Evolutionary conservation across 192 early-diverging fungal species (phyloP).

Genomic region (Coemansia reversa): DNA sequence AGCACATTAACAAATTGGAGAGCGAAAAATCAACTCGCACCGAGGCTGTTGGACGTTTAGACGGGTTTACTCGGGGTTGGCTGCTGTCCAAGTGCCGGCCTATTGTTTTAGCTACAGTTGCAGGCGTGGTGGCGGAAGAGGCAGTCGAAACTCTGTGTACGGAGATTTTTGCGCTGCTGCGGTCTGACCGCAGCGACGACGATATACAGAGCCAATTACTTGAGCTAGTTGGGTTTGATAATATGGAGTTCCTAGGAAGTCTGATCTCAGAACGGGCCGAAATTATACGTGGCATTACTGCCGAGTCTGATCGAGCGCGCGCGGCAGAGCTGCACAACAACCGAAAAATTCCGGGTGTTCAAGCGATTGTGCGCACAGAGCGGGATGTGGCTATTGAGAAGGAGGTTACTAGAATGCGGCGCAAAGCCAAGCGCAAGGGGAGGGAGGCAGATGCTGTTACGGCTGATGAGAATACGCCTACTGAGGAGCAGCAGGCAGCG

Average conservation of each 20-base stretch:
- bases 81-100: constrained; percentile 25
- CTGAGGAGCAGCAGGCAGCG: constrained; percentile 28
- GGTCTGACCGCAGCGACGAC: constrained; percentile 35
- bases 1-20: constrained; percentile 28
- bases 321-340: constrained; percentile 13
- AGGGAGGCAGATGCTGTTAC: not conserved
- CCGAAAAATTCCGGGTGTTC: constrained; percentile 22
- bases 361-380: constrained; percentile 29
- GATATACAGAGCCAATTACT: constrained; percentile 47
- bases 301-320: constrained; percentile 31
- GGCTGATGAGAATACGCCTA: not conserved
- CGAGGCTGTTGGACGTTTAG: not conserved
- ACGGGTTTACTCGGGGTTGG: constrained; percentile 22
- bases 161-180: constrained; percentile 26
- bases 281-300: constrained; percentile 31
- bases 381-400: constrained; percentile 37
- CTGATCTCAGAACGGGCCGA: constrained; percentile 31
- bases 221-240: constrained; percentile 51
- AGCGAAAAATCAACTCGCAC: not conserved
- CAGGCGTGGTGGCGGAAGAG: constrained; percentile 15
- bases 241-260: constrained; percentile 43
- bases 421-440: constrained; percentile 22
- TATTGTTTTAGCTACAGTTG: constrained; percentile 11
- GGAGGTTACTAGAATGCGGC: constrained; percentile 26
- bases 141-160: constrained; percentile 35